Conservation (phyloP, 768 basidiomycete species). For the Podaxis rugospora region DNA sequence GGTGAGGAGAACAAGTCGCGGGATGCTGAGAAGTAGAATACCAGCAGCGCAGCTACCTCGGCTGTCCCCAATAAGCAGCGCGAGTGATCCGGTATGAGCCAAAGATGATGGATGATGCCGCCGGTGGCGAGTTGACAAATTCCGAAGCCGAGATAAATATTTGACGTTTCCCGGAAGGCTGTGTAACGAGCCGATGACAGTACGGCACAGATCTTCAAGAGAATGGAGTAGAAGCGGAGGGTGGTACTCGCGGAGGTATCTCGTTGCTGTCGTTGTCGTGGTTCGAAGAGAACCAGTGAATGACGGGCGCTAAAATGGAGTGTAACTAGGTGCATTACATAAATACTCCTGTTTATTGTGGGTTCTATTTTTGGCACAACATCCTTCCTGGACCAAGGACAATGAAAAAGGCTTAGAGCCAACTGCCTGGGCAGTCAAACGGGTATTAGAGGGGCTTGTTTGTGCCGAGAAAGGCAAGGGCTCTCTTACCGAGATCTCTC, state of each 20-base stretch:
- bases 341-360: not conserved
- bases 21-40: not conserved
- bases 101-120: not conserved
- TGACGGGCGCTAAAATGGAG: not conserved
- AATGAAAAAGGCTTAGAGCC: too few relatives aligned
- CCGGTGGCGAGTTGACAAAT: not conserved
- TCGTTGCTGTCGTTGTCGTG: not conserved
- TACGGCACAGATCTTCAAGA: not conserved
- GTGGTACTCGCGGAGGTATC: not conserved
- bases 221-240: not conserved
- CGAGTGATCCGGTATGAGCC: not conserved
- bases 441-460: too few relatives aligned
- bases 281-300: not conserved
- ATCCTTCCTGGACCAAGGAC: too few relatives aligned
- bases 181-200: not conserved
- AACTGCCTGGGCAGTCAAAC: too few relatives aligned
- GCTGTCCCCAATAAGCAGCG: not conserved
- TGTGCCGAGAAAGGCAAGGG: too few relatives aligned
- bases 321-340: not conserved
- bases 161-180: not conserved
- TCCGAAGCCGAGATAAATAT: not conserved
- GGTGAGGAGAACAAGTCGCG: not conserved
- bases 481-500: too few relatives aligned
- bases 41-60: not conserved
- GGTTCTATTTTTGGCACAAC: not conserved